Percentiles rank a stretch among this genome's conserved stretches.
Evolutionary conservation across 2,329 filamentous ascomycete species (phyloP).

Genomic region (Pseudopyricularia javanii): DNA sequence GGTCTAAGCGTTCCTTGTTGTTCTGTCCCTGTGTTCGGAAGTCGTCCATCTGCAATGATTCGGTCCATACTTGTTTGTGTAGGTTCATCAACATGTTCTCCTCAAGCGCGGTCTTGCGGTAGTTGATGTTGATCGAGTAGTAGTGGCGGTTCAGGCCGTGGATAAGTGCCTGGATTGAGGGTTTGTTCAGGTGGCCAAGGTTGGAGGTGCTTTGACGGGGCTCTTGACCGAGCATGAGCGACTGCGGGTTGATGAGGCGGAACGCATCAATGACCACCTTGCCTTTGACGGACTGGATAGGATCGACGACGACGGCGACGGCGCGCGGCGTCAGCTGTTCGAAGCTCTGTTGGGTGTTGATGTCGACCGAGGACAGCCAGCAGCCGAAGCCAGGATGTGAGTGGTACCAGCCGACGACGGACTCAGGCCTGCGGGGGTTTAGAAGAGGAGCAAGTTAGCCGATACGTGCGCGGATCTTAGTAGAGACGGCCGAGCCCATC

Average conservation of each 20-base stretch:
- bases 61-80: slow-evolving; percentile 99
- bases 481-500: background rate
- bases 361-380: slow-evolving; percentile 98
- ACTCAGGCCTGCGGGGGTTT: slow-evolving; percentile 62
- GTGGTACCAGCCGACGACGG: slow-evolving; percentile 98
- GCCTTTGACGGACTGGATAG: slow-evolving; percentile 98
- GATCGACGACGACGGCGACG: slow-evolving; percentile 94
- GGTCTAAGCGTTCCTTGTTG: slow-evolving; percentile 80
- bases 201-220: slow-evolving; percentile 97
- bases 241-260: slow-evolving; percentile 95
- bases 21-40: slow-evolving; percentile 74
- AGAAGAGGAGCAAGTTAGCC: background rate
- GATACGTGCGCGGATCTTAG: background rate
- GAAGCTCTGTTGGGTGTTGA: slow-evolving; percentile 99
- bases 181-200: slow-evolving; percentile 95
- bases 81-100: slow-evolving; percentile 99
- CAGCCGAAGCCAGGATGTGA: slow-evolving; percentile 98
- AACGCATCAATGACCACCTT: slow-evolving; percentile 99
- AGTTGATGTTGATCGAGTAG: slow-evolving; percentile 98
- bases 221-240: slow-evolving; percentile 94
- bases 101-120: slow-evolving; percentile 91
- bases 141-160: slow-evolving; percentile 97
- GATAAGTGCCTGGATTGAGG: slow-evolving; percentile 97
- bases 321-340: slow-evolving; percentile 95
- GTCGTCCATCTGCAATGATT: slow-evolving; percentile 92